Conservation (phyloP, 2,329 filamentous ascomycete species). For the Ophiostoma pallidulum region DNA sequence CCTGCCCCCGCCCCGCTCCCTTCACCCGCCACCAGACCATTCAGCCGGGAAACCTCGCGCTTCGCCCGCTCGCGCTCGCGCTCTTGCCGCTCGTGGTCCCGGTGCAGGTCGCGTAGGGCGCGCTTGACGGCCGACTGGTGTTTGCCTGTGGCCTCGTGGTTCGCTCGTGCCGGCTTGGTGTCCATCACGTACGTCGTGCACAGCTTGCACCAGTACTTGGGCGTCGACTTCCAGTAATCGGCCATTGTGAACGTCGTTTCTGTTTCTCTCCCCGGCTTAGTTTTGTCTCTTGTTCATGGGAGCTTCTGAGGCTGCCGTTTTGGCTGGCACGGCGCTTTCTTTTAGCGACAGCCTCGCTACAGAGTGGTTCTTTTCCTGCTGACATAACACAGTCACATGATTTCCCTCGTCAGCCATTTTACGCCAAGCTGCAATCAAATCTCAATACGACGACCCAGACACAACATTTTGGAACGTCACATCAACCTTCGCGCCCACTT, state of each 20-base stretch:
- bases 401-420: too few species aligned
- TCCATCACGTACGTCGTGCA: slow-evolving; percentile 86
- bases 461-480: too few species aligned
- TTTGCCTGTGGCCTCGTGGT: slow-evolving; percentile 79
- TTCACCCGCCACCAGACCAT: slow-evolving; percentile 54
- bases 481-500: too few species aligned
- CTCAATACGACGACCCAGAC: too few species aligned
- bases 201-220: slow-evolving; percentile 97
- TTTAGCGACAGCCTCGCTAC: too few species aligned
- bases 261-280: neutral
- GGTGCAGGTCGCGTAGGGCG: slow-evolving; percentile 81
- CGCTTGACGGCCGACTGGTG: slow-evolving; percentile 83
- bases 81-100: slow-evolving; percentile 68
- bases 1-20: slow-evolving; percentile 21
- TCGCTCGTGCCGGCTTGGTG: slow-evolving; percentile 77
- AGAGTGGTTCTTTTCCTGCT: too few species aligned
- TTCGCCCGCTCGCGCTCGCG: slow-evolving; percentile 75
- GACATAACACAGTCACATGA: too few species aligned
- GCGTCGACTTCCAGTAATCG: slow-evolving; percentile 98
- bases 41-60: slow-evolving; percentile 76
- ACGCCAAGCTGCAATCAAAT: too few species aligned
- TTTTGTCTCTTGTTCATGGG: too few species aligned
- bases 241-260: slow-evolving; percentile 53
- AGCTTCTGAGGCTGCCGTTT: too few species aligned
- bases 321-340: too few species aligned